Evolutionary conservation across 1,284 basidiomycete genomes (phyloP).

Genomic region (Phenoliferia sp.): DNA sequence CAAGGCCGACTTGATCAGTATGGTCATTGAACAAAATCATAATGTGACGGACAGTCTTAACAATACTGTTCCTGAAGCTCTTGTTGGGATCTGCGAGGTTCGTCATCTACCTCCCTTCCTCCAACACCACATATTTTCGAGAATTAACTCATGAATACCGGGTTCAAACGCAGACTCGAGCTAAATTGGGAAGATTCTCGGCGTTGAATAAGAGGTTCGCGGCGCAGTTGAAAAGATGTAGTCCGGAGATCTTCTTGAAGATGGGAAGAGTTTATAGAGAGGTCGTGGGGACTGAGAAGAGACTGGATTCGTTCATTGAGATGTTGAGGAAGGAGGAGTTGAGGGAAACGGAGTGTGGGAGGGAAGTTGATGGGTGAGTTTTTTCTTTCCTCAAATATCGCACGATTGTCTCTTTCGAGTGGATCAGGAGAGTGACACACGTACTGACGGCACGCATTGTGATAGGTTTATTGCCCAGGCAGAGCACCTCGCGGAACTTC

Average conservation of each 20-base stretch:
- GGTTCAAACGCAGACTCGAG: conserved; percentile 59
- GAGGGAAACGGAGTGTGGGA: conserved; percentile 83
- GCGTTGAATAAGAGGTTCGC: conserved; percentile 82
- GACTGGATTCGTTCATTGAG: conserved; percentile 85
- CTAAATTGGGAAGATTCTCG: conserved; percentile 69
- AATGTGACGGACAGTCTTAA: conserved; percentile 76
- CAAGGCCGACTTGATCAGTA: conserved; percentile 80
- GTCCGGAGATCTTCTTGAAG: conserved; percentile 74
- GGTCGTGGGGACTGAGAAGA: conserved; percentile 78
- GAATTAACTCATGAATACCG: background rate
- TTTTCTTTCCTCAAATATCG: background rate
- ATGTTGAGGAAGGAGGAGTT: conserved; percentile 80
- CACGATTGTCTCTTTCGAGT: background rate
- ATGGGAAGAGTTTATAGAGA: conserved; percentile 80
- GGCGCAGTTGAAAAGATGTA: conserved; percentile 67
- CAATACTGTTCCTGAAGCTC: conserved; percentile 66
- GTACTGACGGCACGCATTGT: background rate
- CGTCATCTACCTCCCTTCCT: conserved; percentile 22
- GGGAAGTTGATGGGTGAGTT: conserved; percentile 74
- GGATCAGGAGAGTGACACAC: background rate
- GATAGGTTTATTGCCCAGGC: conserved; percentile 80
- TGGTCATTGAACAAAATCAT: conserved; percentile 71
- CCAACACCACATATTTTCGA: background rate
- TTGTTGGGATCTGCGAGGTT: conserved; percentile 87
- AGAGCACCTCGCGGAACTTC: conserved; percentile 79